These are phyloP conservation scores for Cephaloascus albidus DNA, from an alignment of 805 yeast species.

Conservation along the genomic window DNA sequence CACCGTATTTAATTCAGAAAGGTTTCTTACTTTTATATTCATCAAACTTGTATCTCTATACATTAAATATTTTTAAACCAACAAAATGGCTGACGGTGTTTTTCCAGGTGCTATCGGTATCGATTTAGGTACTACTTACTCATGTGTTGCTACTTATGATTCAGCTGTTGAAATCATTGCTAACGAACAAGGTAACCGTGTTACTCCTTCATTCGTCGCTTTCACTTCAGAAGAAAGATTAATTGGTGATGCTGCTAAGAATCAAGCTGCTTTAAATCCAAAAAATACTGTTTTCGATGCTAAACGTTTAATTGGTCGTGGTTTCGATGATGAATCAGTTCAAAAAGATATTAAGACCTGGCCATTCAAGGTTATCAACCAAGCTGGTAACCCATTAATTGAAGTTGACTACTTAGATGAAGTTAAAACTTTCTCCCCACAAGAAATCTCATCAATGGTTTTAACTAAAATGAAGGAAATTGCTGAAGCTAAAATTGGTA, in stretches of 20 bases:
- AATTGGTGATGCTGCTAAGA: slow-evolving; percentile 79
- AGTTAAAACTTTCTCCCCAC: slow-evolving; percentile 62
- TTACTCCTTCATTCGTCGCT: slow-evolving; percentile 75
- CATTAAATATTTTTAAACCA: background rate
- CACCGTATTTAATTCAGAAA: background rate
- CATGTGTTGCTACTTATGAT: slow-evolving; percentile 75
- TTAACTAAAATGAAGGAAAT: slow-evolving; percentile 76
- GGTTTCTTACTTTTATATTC: background rate
- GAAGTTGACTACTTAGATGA: slow-evolving; percentile 66
- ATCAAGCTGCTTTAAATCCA: slow-evolving; percentile 77
- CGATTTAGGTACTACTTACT: slow-evolving; percentile 86
- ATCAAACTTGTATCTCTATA: background rate
- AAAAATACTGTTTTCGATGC: slow-evolving; percentile 75
- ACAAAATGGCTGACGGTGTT: slow-evolving; percentile 92
- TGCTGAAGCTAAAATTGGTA: slow-evolving; percentile 71
- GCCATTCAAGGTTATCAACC: slow-evolving; percentile 69
- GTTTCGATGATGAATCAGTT: slow-evolving; percentile 66
- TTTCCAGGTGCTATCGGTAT: slow-evolving; percentile 99
- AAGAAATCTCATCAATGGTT: slow-evolving; percentile 70
- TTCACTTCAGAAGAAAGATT: slow-evolving; percentile 72
- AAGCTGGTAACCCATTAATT: slow-evolving; percentile 57
- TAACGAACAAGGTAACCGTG: slow-evolving; percentile 82
- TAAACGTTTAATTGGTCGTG: slow-evolving; percentile 74
- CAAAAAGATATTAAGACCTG: slow-evolving; percentile 88
- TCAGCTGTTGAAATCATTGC: slow-evolving; percentile 73